Base-by-base conservation (phyloP, 495 filamentous ascomycete genomes). In the Penicillium subrubescens region DNA sequence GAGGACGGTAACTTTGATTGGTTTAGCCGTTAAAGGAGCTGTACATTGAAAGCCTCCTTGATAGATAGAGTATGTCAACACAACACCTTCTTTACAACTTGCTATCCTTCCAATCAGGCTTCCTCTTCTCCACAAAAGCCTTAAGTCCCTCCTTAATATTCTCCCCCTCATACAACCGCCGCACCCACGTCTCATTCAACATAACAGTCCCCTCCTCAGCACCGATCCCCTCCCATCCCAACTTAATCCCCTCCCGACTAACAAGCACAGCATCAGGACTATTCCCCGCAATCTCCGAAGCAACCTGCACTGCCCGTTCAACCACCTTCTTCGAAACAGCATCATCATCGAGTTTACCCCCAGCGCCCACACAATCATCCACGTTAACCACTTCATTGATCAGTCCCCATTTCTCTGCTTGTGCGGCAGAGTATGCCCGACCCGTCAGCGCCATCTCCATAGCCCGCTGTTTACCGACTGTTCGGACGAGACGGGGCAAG, bases 81-180 rank as follows among this genome's bases (percentile, higher is more conserved):
- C 56, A 17, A 17, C 8, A 10, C 34, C 5, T 17, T 17, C 21
- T 37, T 65, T 59, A 96, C 72, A 97, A 68, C 80, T 94, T 95
- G 75, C 89, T 90, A 72, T 88, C 83, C 72, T 82, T 83, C 92
- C 93, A 96, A 62, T 78, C 81, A 31, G 91, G 87, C 77, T 84
- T 83, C 79, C 91, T 84, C 82, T 87, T 93, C 85, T 94, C 92
- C 60, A 91, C 86, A 83, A 97, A 96, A 59, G 89, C 90, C 79
- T 67, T 81, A 57, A 96, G 75, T 0, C 92, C 93, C 79, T 96
- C 93, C 73, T 81, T 85, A 67, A 92, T 89, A 81, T 96, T 96
- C 77, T 92, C 87, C 6, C 91, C 92, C 25, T 73, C 81, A 59
- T 88, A 80, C 67, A 97, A 82, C 71, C 81, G 73, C 64, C 70